Conservation (phyloP, 495 filamentous ascomycete species). For the Daldinia grandis region DNA sequence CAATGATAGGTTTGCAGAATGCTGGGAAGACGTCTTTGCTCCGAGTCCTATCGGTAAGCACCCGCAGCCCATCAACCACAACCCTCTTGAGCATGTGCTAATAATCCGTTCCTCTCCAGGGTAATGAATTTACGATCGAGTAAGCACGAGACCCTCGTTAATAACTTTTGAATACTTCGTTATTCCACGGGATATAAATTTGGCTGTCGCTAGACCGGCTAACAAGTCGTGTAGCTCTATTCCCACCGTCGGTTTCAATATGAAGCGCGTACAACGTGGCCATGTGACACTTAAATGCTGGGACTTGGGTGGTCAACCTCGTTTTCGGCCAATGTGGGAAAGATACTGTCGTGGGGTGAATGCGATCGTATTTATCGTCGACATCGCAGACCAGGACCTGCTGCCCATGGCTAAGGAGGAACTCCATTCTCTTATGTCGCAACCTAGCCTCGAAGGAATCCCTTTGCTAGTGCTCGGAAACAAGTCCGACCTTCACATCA, state of each 20-base stretch:
- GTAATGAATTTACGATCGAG: conserved; percentile 99
- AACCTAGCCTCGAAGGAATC: conserved; percentile 86
- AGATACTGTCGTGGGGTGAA: conserved; percentile 97
- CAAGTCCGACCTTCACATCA: conserved; percentile 90
- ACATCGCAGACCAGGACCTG: conserved; percentile 82
- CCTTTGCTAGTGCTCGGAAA: conserved; percentile 96
- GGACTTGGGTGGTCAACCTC: conserved; percentile 96
- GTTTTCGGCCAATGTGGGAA: conserved; percentile 99
- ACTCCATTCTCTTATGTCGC: conserved; percentile 85
- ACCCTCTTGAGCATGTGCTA: conserved; percentile 28
- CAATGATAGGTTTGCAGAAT: conserved; percentile 98
- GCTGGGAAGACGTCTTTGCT: conserved; percentile 96
- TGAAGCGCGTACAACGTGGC: conserved; percentile 97
- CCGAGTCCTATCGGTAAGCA: conserved; percentile 89
- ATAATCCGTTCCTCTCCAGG: conserved; percentile 62
- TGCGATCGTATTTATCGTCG: conserved; percentile 97
- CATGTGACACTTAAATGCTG: conserved; percentile 99
- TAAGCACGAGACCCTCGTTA: conserved; percentile 63
- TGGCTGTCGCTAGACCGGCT: conserved; percentile 52
- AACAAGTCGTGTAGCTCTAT: conserved; percentile 76
- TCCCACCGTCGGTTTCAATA: conserved; percentile 98
- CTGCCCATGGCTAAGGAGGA: conserved; percentile 91
- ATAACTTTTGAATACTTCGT: conserved; percentile 15
- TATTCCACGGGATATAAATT: conserved; percentile 23
- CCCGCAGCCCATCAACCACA: conserved; percentile 12